Evolutionary conservation across 306 rosid genomes (phyloP).

Genomic region (Sphenostylis stenocarpa): DNA sequence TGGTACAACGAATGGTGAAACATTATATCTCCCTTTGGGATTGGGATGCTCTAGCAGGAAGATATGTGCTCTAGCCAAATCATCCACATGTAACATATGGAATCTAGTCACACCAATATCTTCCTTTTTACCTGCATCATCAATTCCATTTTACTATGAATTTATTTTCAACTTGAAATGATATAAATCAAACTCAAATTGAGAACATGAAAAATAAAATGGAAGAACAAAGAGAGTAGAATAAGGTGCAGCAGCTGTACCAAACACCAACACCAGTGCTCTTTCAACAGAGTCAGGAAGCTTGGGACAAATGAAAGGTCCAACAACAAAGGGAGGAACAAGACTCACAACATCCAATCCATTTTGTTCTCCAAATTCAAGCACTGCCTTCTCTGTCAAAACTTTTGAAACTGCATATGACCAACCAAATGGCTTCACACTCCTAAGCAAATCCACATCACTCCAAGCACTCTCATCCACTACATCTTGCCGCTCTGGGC

Average conservation of each 20-base stretch:
- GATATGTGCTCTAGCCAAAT: slow-evolving; percentile 59
- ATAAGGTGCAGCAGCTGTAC: slow-evolving; percentile 22
- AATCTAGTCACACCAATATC: slow-evolving; percentile 27
- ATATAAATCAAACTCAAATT: not conserved
- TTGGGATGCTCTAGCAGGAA: slow-evolving; percentile 54
- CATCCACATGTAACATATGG: slow-evolving; percentile 63
- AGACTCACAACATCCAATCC: slow-evolving; percentile 59
- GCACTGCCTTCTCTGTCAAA: slow-evolving; percentile 46
- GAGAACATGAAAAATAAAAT: not conserved
- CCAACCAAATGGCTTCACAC: slow-evolving; percentile 12
- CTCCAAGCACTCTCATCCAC: slow-evolving; percentile 67
- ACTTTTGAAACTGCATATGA: slow-evolving; percentile 58
- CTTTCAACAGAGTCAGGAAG: slow-evolving; percentile 50
- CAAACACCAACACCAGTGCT: slow-evolving; percentile 40
- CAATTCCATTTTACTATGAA: not conserved
- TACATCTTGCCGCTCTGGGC: not conserved
- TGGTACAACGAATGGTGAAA: slow-evolving; percentile 42
- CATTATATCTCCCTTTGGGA: slow-evolving; percentile 60
- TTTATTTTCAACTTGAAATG: not conserved
- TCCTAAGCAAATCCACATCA: slow-evolving; percentile 41
- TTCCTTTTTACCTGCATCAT: slow-evolving; percentile 39
- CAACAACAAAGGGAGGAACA: slow-evolving; percentile 53
- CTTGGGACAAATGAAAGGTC: slow-evolving; percentile 55
- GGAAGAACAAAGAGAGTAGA: not conserved
- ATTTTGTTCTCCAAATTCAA: slow-evolving; percentile 43